Evolutionary conservation across 164 flowering plant genomes (phyloP), one percentile per base, ranked within the genome.

Genomic region (Kingdonia uniflora): DNA sequence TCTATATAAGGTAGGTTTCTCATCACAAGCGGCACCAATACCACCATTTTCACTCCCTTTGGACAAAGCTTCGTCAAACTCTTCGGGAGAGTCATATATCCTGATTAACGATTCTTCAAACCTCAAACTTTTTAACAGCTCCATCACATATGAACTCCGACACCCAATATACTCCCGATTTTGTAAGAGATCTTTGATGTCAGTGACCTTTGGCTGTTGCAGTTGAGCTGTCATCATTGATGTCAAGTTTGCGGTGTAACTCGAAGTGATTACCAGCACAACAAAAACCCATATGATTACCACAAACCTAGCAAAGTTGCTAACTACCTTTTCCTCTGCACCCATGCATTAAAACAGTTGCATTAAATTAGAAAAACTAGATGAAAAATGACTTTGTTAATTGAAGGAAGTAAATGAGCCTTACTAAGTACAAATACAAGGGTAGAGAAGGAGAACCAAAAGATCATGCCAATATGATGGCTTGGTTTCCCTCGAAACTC

Each of bases 231-330:
- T 78, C 13, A 80, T 37, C 59, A 68, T 70, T 1, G 81, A 76
- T 6, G 80, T 58, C 25, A 82, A 68, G 44, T 76, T 82, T 15
- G 83, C 85, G 0, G 78, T 71, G 58, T 78, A 82, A 41, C 71
- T 73, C 8, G n/a, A n/a, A n/a, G n/a, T n/a, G n/a, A n/a, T n/a
- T n/a, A n/a, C n/a, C n/a, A n/a, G n/a, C n/a, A n/a, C 76, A 19
- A 78, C 74, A 29, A 80, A 74, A 7, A 69, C 37, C 89, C 89
- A 80, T 40, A 79, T 58, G 14, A 73, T 56, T 49, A 76, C 56
- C 17, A 81, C 72, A 29, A 79, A 53, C 35, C 78, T 46, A 8
- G 76, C 49, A 49, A 68, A 51, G 62, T 51, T 66, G 53, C 56
- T 66, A 2, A 43, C 52, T 1, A 44, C 22, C 48, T 23, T 44